phyloP scores from a whole-genome alignment of 345 rosid species.

The Pelargonium nanum region DNA sequence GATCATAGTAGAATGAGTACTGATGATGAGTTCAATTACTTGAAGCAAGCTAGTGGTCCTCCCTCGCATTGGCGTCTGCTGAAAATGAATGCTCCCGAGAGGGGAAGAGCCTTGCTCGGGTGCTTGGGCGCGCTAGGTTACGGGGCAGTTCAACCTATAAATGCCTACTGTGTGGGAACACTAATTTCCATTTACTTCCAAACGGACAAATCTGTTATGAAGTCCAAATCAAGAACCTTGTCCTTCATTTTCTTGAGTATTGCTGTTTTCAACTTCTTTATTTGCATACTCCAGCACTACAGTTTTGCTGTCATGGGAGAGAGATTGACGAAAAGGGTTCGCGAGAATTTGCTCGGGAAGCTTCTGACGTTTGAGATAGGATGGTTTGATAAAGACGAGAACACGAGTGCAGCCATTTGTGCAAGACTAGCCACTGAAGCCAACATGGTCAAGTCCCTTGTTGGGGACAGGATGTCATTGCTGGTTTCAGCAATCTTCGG shows the following conservation, averaged over 20 bases:
- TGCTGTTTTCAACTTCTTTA: constrained; percentile 36
- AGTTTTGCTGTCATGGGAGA: constrained; percentile 58
- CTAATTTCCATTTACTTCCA: constrained; percentile 43
- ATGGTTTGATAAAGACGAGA: constrained; percentile 62
- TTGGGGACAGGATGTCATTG: constrained; percentile 56
- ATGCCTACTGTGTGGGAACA: constrained; percentile 57
- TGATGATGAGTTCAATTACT: constrained; percentile 13
- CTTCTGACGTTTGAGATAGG: constrained; percentile 53
- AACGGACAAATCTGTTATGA: constrained; percentile 28
- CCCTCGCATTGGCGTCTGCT: constrained; percentile 57
- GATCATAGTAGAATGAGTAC: constrained; percentile 38
- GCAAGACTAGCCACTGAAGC: constrained; percentile 58
- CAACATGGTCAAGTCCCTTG: constrained; percentile 40
- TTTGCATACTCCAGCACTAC: constrained; percentile 50
- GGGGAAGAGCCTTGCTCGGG: constrained; percentile 38
- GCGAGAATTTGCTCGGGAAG: constrained; percentile 41
- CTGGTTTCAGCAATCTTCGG: constrained; percentile 50
- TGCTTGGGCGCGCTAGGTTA: constrained; percentile 52
- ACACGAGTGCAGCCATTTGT: constrained; percentile 56
- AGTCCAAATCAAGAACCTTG: constrained; percentile 32
- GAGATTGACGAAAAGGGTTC: constrained; percentile 47
- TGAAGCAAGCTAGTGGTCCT: constrained; percentile 20
- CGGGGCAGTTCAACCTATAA: constrained; percentile 57
- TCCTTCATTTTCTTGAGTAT: constrained; percentile 43
- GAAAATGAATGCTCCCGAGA: constrained; percentile 48